A percentile compares a stretch with the other conserved stretches of the same genome.
Conservation (phyloP, 148 eudicot genomes). For the Diospyros kaki region DNA sequence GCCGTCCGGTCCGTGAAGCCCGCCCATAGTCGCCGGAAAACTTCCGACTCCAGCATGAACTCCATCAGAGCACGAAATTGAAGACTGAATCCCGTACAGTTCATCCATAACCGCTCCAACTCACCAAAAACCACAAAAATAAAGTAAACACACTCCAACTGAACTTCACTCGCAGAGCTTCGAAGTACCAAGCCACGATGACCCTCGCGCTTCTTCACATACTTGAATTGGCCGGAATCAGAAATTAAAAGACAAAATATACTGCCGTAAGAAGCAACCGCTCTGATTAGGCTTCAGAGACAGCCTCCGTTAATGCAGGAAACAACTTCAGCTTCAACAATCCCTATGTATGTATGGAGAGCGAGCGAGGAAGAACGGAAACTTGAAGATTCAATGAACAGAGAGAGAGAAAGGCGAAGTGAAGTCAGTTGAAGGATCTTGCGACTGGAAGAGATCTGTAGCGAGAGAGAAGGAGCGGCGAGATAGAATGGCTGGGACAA, state of each 20-base stretch:
- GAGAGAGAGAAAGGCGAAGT: no score
- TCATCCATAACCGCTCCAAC: slow-evolving; percentile 24
- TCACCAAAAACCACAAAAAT: not conserved
- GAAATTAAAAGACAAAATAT: not conserved
- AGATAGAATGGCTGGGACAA: no score
- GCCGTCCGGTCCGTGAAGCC: not conserved
- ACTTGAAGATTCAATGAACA: no score
- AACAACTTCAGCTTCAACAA: not conserved
- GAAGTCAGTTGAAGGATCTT: no score
- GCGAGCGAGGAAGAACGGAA: not conserved
- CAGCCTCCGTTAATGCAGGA: not conserved
- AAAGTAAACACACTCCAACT: not conserved
- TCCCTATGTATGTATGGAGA: not conserved
- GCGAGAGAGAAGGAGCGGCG: no score
- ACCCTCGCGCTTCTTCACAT: not conserved
- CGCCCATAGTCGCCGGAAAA: not conserved
- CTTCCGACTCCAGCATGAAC: not conserved
- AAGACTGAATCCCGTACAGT: slow-evolving; percentile 28
- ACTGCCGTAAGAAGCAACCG: no score
- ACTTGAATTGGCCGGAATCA: not conserved
- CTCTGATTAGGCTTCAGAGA: no score
- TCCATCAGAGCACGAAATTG: slow-evolving; percentile 22
- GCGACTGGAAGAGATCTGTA: no score
- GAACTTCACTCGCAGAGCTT: not conserved
- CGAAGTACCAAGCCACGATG: not conserved